Evolutionary conservation across 2,329 filamentous ascomycete species (phyloP).

Genomic region (Metarhizium rileyi): DNA sequence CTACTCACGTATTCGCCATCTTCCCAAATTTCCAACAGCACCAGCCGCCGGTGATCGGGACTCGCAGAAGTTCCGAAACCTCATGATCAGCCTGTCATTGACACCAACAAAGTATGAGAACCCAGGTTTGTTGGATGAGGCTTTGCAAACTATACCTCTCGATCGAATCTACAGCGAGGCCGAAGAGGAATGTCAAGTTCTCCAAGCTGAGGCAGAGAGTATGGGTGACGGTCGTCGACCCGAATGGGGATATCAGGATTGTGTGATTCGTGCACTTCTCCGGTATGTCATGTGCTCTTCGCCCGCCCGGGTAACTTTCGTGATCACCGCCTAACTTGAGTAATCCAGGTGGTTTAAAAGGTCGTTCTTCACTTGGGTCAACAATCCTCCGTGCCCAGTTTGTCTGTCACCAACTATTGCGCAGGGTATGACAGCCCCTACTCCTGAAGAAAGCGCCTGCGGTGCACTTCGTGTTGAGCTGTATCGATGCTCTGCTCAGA

Average conservation of each 20-base stretch:
- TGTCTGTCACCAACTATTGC: slow-evolving; percentile 78
- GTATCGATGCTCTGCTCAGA: slow-evolving; percentile 71
- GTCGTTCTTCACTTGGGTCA: slow-evolving; percentile 92
- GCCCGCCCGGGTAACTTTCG: slow-evolving; percentile 1
- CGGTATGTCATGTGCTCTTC: slow-evolving; percentile 43
- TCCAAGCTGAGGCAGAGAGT: slow-evolving; percentile 79
- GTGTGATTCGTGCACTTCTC: slow-evolving; percentile 79
- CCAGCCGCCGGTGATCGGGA: slow-evolving; percentile 55
- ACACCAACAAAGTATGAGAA: slow-evolving; percentile 96
- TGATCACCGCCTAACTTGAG: too few relatives aligned
- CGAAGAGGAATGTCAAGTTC: slow-evolving; percentile 83
- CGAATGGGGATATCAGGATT: slow-evolving; percentile 97
- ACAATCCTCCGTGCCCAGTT: slow-evolving; percentile 78
- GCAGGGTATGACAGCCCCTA: slow-evolving; percentile 73
- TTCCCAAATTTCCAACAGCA: slow-evolving; percentile 56
- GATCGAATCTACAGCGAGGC: slow-evolving; percentile 90
- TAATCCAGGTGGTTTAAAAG: slow-evolving; percentile 71
- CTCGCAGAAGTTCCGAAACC: slow-evolving; percentile 68
- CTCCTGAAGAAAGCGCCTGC: slow-evolving; percentile 79
- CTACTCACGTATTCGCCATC: slow-evolving; percentile 39
- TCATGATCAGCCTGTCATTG: slow-evolving; percentile 74
- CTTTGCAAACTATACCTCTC: slow-evolving; percentile 73
- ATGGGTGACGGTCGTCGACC: slow-evolving; percentile 71
- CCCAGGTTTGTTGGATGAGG: slow-evolving; percentile 86
- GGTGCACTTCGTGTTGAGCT: slow-evolving; percentile 82